Percentiles rank a stretch among this genome's conserved stretches.
These are phyloP conservation scores for Sporothrix variecibatus DNA, from an alignment of 2,329 filamentous ascomycete species.

Conservation along the genomic window DNA sequence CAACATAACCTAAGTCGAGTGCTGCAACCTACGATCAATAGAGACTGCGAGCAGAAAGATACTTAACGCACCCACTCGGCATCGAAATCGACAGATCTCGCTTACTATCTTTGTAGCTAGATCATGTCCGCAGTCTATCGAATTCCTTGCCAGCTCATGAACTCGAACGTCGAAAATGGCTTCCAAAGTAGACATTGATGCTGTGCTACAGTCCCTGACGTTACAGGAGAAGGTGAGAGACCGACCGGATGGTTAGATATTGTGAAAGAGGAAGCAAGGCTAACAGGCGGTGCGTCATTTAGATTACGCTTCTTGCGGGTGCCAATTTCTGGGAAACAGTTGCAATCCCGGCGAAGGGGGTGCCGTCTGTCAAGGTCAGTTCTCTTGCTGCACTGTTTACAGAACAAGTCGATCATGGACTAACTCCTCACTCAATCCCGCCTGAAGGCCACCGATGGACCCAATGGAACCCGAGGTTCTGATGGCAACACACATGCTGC, in stretches of 20 bases:
- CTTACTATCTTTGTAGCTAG: background rate
- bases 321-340: conserved; percentile 6
- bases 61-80: too few relatives aligned
- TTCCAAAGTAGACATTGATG: background rate
- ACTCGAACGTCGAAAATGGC: background rate
- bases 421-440: background rate
- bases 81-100: background rate
- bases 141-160: background rate
- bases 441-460: conserved; percentile 60
- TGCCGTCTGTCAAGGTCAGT: background rate
- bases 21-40: background rate
- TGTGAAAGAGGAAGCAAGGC: background rate
- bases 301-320: background rate
- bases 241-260: background rate
- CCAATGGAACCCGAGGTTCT: conserved; percentile 68
- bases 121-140: background rate
- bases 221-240: background rate
- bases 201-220: background rate
- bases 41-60: background rate
- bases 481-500: conserved; percentile 69
- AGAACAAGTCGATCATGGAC: background rate
- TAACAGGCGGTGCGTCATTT: background rate
- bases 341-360: background rate
- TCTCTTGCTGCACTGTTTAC: background rate
- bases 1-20: background rate